Evolutionary conservation across 176 grass and related monocot genomes (phyloP), one percentile per base, ranked within the genome.

Genomic region (Dactylis glomerata): DNA sequence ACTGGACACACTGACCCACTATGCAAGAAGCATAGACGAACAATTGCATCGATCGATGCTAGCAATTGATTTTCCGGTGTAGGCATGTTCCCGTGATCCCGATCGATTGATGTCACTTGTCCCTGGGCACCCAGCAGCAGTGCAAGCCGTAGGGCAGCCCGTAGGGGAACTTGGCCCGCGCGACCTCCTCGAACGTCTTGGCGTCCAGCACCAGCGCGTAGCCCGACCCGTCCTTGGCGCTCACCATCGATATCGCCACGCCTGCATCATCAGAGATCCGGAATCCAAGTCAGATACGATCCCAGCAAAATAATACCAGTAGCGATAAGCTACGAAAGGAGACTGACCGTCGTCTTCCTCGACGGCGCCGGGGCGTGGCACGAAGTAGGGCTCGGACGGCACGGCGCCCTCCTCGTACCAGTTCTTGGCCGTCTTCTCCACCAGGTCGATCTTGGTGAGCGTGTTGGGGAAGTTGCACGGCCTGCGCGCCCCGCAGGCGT

Each of bases 391-490:
- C 86, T 99, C 97, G 0, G 97, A 99, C 14, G 97, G 97, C 70
- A 99, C 93, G 23, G 93, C 59, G 12, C 97, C 97, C 26, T 92
- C 88, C 87, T 99, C 93, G 86, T 96, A 78, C 97, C 97, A 99
- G 75, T 86, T 92, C 92, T 94, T 96, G 41, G 97, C 91, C 75
- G 47, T 94, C 92, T 91, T 94, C 68, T 91, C 87, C 22, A 84
- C 86, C 63, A 99, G 83, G 79, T 99, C 97, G 68, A 99, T 77
- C 89, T 99, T 99, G 58, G 97, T 94, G 81, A 99, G 86, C 12
- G 97, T 94, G 90, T 99, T 99, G 78, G 97, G 97, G 88, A 99
- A 99, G 84, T 99, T 99, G 90, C 97, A 99, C 16, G 97, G 97
- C 69, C 97, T 86, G 22, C 12, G 81, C 68, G 97, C 97, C 37